phyloP scores from a whole-genome alignment of 2,329 filamentous ascomycete species.

The Delphinella strobiligena region DNA sequence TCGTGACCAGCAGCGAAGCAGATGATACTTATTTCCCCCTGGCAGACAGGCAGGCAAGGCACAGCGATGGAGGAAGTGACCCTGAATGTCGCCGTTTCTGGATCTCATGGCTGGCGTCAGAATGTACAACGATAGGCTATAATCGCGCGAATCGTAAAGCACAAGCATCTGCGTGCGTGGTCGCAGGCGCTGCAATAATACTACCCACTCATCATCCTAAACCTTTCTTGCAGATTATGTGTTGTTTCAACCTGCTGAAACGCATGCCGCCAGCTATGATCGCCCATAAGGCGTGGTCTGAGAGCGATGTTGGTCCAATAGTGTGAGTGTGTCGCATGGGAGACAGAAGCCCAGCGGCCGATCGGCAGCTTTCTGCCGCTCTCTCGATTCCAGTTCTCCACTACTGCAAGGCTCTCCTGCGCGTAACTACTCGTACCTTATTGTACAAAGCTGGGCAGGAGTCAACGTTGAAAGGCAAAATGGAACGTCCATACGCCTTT shows the following conservation, averaged over 20 bases:
- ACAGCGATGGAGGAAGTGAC: slow-evolving; percentile 5
- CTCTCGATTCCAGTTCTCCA: background rate
- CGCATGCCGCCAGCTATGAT: background rate
- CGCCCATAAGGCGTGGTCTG: background rate
- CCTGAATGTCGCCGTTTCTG: slow-evolving; percentile 6
- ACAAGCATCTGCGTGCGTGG: background rate
- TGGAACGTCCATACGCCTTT: too few relatives aligned
- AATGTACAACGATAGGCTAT: background rate
- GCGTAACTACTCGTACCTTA: too few relatives aligned
- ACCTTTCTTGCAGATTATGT: background rate
- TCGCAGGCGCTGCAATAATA: background rate
- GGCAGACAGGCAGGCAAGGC: slow-evolving; percentile 3
- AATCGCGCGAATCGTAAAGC: background rate
- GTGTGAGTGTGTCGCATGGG: background rate
- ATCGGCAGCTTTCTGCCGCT: background rate
- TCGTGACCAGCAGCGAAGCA: slow-evolving; percentile 6
- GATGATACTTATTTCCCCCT: slow-evolving; percentile 9
- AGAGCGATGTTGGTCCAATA: background rate
- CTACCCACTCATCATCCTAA: background rate
- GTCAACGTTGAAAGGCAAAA: background rate
- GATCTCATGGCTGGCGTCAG: background rate
- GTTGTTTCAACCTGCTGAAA: background rate
- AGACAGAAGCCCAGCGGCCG: background rate
- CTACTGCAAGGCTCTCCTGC: background rate
- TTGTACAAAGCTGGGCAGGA: background rate